phyloP scores from a whole-genome alignment of 306 rosid species.

The Quercus glauca region DNA sequence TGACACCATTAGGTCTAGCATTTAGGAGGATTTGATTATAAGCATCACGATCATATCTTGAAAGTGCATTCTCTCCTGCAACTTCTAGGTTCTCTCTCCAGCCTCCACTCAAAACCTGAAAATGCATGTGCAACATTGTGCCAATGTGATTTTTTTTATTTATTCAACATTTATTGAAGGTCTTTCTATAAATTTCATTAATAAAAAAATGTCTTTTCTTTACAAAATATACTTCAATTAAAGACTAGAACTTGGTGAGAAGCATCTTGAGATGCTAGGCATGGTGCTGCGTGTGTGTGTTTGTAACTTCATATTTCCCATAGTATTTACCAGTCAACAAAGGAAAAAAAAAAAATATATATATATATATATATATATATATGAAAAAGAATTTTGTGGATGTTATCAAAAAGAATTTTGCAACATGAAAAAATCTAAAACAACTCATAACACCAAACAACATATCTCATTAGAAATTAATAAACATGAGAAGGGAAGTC shows the following conservation, averaged over 20 bases:
- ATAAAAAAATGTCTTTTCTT: not conserved
- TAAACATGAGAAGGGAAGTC: not conserved
- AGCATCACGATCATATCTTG: slow-evolving; percentile 55
- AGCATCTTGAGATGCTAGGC: not conserved
- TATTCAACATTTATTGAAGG: not conserved
- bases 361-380: too few relatives aligned
- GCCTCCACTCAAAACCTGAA: slow-evolving; percentile 62
- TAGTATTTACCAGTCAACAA: not conserved
- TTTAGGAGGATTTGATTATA: slow-evolving; percentile 82
- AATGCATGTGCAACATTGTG: not conserved
- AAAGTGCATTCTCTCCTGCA: slow-evolving; percentile 94
- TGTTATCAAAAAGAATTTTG: not conserved
- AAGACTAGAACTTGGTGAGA: not conserved
- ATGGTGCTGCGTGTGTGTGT: too few relatives aligned
- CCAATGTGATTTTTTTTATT: not conserved
- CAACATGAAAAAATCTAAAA: not conserved
- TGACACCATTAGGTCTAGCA: slow-evolving; percentile 79
- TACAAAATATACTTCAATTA: not conserved
- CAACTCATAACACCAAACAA: not conserved
- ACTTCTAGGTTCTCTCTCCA: slow-evolving; percentile 76
- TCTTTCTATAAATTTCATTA: not conserved
- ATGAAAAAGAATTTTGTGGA: not conserved
- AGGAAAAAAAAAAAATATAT: not conserved
- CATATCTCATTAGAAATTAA: not conserved
- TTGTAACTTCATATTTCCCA: not conserved